Percentiles rank a stretch among this genome's conserved stretches.
Conservation (phyloP, 139 green algal genomes). For the Tetradesmus obliquus region DNA sequence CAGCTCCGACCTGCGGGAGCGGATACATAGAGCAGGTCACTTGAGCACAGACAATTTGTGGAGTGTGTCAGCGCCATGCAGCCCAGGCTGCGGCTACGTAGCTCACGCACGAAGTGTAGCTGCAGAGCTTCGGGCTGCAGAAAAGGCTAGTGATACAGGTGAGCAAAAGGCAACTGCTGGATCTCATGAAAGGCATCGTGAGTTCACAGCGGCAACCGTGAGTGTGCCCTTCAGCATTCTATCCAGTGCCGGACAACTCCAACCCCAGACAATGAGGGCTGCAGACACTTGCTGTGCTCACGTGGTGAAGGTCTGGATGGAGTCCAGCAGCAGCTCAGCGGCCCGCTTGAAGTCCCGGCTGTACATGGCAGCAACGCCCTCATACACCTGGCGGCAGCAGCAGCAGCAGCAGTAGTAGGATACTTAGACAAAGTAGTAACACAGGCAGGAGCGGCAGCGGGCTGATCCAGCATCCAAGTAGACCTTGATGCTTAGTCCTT, state of each 20-base stretch:
- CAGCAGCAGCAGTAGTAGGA: not conserved
- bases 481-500: too few species aligned
- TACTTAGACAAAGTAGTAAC: not conserved
- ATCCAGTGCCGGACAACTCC: too few species aligned
- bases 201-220: too few species aligned
- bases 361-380: conserved; percentile 90
- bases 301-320: conserved; percentile 96
- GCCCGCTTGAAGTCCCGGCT: conserved; percentile 89
- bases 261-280: too few species aligned
- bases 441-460: not conserved
- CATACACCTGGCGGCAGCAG: conserved; percentile 87
- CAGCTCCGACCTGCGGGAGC: conserved; percentile 82
- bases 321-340: conserved; percentile 92
- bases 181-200: too few species aligned
- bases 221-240: too few species aligned
- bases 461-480: too few species aligned
- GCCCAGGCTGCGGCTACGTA: conserved; percentile 90
- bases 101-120: conserved; percentile 90
- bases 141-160: not conserved
- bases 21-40: too few species aligned
- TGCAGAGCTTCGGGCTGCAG: conserved; percentile 90
- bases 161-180: too few species aligned
- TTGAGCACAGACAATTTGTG: too few species aligned
- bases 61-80: conserved; percentile 44
- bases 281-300: conserved; percentile 40